phyloP scores from a whole-genome alignment of 768 basidiomycete species.

The Trametes maxima region DNA sequence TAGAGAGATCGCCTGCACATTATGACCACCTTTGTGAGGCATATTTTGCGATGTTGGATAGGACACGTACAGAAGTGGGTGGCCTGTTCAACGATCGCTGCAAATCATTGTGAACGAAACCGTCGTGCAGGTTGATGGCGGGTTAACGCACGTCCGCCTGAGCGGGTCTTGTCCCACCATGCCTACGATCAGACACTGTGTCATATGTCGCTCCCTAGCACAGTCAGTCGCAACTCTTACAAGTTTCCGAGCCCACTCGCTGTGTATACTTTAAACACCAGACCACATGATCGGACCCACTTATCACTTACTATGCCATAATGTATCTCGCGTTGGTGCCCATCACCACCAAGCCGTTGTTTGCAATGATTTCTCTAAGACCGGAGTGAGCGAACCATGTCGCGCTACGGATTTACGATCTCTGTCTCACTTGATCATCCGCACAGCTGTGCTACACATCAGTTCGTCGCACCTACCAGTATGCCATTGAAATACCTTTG shows the following conservation, averaged over 20 bases:
- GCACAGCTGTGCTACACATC: conserved; percentile 37
- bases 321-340: conserved; percentile 53
- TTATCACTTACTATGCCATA: conserved; percentile 35
- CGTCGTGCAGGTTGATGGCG: too few species aligned
- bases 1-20: conserved; percentile 40
- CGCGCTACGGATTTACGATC: not conserved
- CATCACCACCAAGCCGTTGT: conserved; percentile 53
- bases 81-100: conserved; percentile 41
- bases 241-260: conserved; percentile 29
- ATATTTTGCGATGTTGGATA: not conserved
- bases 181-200: conserved; percentile 1
- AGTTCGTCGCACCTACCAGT: not conserved
- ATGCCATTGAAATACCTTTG: conserved; percentile 24
- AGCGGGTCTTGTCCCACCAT: conserved; percentile 31
- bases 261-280: not conserved
- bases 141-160: conserved; percentile 28
- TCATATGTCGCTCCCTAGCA: not conserved
- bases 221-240: conserved; percentile 6
- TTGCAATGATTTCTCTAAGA: conserved; percentile 43
- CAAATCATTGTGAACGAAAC: not conserved
- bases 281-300: not conserved
- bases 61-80: conserved; percentile 43
- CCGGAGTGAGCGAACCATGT: not conserved
- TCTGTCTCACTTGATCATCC: conserved; percentile 43
- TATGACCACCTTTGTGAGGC: too few species aligned